Percentiles rank a stretch among this genome's conserved stretches.
phyloP scores from a whole-genome alignment of 371 early-diverging fungal species.

The Mortierella sp. region DNA sequence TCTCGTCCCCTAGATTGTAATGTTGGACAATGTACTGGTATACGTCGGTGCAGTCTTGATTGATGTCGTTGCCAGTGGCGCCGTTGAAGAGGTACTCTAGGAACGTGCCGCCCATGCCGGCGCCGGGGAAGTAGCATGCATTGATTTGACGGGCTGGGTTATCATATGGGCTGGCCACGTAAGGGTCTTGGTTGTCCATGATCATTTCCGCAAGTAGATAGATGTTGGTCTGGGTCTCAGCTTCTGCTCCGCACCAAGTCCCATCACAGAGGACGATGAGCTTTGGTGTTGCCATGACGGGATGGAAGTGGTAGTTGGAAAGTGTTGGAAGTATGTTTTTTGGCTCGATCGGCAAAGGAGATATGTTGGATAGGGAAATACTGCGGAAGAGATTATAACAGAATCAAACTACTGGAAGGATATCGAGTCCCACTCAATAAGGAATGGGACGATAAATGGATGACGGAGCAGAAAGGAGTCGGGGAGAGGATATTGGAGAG shows the following conservation, averaged over 20 bases:
- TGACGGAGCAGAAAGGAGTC: no score
- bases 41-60: background rate
- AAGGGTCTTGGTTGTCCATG: background rate
- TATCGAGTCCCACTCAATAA: no score
- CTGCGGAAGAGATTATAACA: no score
- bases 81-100: constrained; percentile 13
- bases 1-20: constrained; percentile 11
- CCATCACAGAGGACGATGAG: constrained; percentile 29
- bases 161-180: background rate
- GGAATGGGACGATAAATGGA: no score
- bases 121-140: constrained; percentile 23
- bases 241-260: constrained; percentile 24
- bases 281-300: constrained; percentile 6
- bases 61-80: constrained; percentile 14
- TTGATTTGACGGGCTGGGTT: background rate
- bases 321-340: no score
- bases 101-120: constrained; percentile 18
- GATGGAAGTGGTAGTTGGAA: no score
- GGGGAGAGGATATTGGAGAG: no score
- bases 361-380: no score
- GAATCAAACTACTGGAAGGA: no score
- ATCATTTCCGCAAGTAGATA: constrained; percentile 21
- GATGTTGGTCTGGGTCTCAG: constrained; percentile 21
- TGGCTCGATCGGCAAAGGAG: no score
- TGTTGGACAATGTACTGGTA: constrained; percentile 24